Evolutionary conservation across 2,329 filamentous ascomycete genomes (phyloP).

Genomic region (Pochonia chlamydosporia): DNA sequence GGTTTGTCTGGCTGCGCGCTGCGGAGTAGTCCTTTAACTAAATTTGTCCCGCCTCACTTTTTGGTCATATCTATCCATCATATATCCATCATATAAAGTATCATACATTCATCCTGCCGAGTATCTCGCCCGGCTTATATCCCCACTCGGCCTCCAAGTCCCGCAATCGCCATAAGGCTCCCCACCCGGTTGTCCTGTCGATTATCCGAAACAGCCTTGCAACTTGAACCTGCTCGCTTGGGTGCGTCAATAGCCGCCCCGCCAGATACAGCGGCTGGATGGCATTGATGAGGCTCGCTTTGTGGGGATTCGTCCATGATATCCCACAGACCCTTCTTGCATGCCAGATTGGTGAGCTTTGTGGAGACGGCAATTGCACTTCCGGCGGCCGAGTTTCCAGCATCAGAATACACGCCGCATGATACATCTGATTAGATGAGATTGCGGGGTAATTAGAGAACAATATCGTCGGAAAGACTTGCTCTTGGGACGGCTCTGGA

Average conservation of each 20-base stretch:
- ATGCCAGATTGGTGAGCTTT: constrained; percentile 4
- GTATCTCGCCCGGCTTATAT: constrained; percentile 18
- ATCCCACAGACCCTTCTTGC: constrained; percentile 41
- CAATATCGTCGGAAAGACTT: constrained; percentile 38
- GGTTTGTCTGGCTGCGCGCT: too few species aligned
- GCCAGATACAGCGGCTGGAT: constrained; percentile 48
- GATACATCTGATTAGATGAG: constrained; percentile 46
- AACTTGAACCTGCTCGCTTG: constrained; percentile 26
- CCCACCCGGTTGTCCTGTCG: constrained; percentile 43
- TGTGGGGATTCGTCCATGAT: constrained; percentile 35
- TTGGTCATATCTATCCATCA: neutral
- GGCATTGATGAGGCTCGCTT: constrained; percentile 40
- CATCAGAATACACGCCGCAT: constrained; percentile 37
- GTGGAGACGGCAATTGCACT: constrained; percentile 20
- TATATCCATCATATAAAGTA: neutral
- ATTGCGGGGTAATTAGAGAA: constrained; percentile 45
- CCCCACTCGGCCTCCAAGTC: constrained; percentile 37
- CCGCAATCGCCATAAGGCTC: constrained; percentile 40
- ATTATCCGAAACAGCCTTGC: constrained; percentile 35
- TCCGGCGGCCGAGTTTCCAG: constrained; percentile 30
- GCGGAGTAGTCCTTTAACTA: neutral
- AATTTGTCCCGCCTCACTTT: neutral
- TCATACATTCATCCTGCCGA: neutral
- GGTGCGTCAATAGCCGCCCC: constrained; percentile 41
- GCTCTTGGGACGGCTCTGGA: constrained; percentile 17